Percentiles rank a stretch among this genome's conserved stretches.
These are phyloP conservation scores for Nymphaea colorata DNA, from an alignment of 164 flowering plant species.

Conservation along the genomic window DNA sequence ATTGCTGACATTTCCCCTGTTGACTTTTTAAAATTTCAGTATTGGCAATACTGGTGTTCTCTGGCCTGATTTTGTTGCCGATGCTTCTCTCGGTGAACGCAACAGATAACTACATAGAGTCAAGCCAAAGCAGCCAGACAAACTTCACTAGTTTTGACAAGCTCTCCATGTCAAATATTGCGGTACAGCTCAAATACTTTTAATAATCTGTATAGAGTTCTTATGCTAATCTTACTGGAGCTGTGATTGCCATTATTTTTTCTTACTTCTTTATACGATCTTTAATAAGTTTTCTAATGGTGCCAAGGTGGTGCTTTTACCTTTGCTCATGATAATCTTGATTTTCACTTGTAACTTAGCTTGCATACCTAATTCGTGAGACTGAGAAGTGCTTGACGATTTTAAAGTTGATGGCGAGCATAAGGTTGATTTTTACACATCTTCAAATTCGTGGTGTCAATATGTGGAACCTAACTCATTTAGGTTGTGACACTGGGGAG, in stretches of 20 bases:
- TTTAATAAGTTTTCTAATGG: too few species aligned
- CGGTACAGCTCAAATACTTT: neutral
- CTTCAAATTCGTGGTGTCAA: too few species aligned
- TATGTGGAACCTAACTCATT: too few species aligned
- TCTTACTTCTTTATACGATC: too few species aligned
- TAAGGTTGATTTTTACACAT: too few species aligned
- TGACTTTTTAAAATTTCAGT: conserved; percentile 27
- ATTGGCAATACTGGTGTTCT: conserved; percentile 54
- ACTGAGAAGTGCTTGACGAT: too few species aligned
- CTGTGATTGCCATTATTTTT: too few species aligned
- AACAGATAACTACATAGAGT: conserved; percentile 30
- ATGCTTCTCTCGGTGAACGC: conserved; percentile 67
- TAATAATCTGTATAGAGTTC: too few species aligned
- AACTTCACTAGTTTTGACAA: conserved; percentile 65
- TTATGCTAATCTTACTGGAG: neutral
- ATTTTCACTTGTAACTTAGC: neutral
- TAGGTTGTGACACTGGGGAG: too few species aligned
- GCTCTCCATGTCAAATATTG: conserved; percentile 56
- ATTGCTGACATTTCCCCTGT: neutral
- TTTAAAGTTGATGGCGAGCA: too few species aligned
- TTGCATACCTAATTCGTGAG: neutral
- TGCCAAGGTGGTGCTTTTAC: neutral
- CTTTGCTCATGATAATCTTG: neutral
- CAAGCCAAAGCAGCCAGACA: conserved; percentile 8
- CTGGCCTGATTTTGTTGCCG: conserved; percentile 63